These are phyloP conservation scores for Madurella mycetomatis DNA, from an alignment of 2,329 filamentous ascomycete species.

Conservation along the genomic window DNA sequence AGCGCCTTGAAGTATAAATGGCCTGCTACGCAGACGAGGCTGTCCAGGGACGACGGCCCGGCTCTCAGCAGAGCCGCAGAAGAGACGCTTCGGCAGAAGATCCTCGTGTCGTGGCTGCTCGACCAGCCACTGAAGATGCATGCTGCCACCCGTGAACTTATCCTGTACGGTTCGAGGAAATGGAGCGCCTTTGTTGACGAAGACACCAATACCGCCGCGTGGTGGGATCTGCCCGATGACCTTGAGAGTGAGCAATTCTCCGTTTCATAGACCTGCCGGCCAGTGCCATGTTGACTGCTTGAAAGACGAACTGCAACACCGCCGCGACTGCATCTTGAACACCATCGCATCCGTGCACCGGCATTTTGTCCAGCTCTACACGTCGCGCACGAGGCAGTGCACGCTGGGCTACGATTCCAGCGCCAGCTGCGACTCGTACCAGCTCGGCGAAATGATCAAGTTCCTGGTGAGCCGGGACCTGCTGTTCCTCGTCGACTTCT, in stretches of 20 bases:
- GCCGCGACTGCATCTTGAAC: conserved; percentile 62
- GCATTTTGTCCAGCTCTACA: conserved; percentile 65
- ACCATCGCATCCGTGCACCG: conserved; percentile 65
- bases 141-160: conserved; percentile 59
- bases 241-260: conserved; percentile 53
- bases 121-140: conserved; percentile 58
- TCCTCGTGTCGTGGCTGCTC: conserved; percentile 62
- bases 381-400: conserved; percentile 63
- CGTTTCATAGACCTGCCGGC: neutral
- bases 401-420: conserved; percentile 70
- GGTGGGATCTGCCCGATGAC: conserved; percentile 68
- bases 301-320: conserved; percentile 60
- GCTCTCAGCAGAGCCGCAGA: conserved; percentile 47
- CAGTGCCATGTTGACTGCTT: neutral
- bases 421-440: conserved; percentile 69
- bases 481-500: conserved; percentile 55
- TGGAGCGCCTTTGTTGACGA: conserved; percentile 46
- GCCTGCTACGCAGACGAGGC: conserved; percentile 38
- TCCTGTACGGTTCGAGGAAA: conserved; percentile 59
- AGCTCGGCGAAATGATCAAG: conserved; percentile 71
- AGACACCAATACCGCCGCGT: conserved; percentile 37
- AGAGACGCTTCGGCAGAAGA: conserved; percentile 64
- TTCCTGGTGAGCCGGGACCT: conserved; percentile 62
- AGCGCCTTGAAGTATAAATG: conserved; percentile 51
- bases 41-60: conserved; percentile 30